Evolutionary conservation across 164 flowering plant species (phyloP), one percentile per base, ranked within the genome.

Genomic region (Buxus sempervirens): DNA sequence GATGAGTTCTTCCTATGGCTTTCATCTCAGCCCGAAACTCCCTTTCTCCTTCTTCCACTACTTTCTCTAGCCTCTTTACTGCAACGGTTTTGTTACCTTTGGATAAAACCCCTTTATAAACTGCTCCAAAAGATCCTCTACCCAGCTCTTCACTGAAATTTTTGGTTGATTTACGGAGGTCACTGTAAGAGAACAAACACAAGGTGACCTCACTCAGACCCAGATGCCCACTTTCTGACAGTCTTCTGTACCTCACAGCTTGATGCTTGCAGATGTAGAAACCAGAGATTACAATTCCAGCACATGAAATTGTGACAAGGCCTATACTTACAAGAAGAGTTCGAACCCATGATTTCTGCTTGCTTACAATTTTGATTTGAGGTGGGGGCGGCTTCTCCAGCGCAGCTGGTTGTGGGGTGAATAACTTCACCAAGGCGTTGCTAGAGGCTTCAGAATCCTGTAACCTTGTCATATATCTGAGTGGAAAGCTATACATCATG

Each of bases 401-500:
- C n/a, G n/a, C n/a, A n/a, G n/a, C n/a, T n/a, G n/a, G n/a, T n/a
- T n/a, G n/a, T n/a, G n/a, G n/a, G n/a, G n/a, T n/a, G n/a, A n/a
- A n/a, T n/a, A n/a, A n/a, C n/a, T n/a, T n/a, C n/a, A n/a, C n/a
- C n/a, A n/a, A n/a, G n/a, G n/a, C n/a, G n/a, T n/a, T n/a, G n/a
- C n/a, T n/a, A n/a, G n/a, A n/a, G n/a, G n/a, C n/a, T n/a, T n/a
- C n/a, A n/a, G n/a, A n/a, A n/a, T 3, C 5, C 3, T 32, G 5
- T 32, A 32, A 32, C 7, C 64, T 69, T 27, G 65, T 66, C 9
- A 77, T 78, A 51, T 56, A 79, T 49, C 76, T 71, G 57, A 78
- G 26, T 10, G 84, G 84, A 59, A 78, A 80, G 62, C 25, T 72
- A 5, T 69, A 68, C 60, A 60, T 76, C 5, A 3, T 62, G 67